phyloP scores from a whole-genome alignment of 2,329 filamentous ascomycete species.

The Fusarium ambrosium region DNA sequence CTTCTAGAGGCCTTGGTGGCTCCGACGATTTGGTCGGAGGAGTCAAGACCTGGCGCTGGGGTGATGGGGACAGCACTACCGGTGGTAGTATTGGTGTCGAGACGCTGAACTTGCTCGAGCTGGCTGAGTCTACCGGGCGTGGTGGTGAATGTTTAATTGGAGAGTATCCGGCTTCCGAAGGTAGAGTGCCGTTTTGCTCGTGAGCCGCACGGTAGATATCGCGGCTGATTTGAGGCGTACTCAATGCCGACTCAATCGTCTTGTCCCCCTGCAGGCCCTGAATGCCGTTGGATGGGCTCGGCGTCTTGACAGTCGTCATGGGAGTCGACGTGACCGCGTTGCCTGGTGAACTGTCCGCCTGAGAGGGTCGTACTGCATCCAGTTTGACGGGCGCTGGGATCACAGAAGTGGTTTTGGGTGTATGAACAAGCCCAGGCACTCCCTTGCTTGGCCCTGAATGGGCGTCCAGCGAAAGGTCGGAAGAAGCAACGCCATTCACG shows the following conservation, averaged over 20 bases:
- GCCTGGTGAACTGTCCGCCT: constrained; percentile 19
- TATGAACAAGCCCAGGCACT: constrained; percentile 13
- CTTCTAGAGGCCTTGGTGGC: constrained; percentile 37
- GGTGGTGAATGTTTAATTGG: constrained; percentile 67
- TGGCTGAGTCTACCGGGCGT: constrained; percentile 48
- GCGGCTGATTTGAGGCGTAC: constrained; percentile 47
- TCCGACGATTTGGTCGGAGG: constrained; percentile 67
- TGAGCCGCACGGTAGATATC: constrained; percentile 46
- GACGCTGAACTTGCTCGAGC: constrained; percentile 48
- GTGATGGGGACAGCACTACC: constrained; percentile 69
- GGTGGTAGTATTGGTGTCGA: constrained; percentile 68
- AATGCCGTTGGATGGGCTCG: constrained; percentile 44
- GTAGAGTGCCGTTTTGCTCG: constrained; percentile 53
- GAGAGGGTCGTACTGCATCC: constrained; percentile 28
- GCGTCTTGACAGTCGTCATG: constrained; percentile 36
- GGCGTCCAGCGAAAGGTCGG: constrained; percentile 9
- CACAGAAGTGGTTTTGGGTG: constrained; percentile 32
- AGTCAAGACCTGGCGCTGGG: constrained; percentile 68
- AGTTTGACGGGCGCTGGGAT: constrained; percentile 43
- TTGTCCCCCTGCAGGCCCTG: constrained; percentile 42
- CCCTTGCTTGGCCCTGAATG: constrained; percentile 18
- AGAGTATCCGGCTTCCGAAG: constrained; percentile 63
- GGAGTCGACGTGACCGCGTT: constrained; percentile 31
- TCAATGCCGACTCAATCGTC: constrained; percentile 44
- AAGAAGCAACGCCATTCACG: constrained; percentile 28